Evolutionary conservation across 306 rosid species (phyloP), one percentile per base, ranked within the genome.

Genomic region (Purshia tridentata): DNA sequence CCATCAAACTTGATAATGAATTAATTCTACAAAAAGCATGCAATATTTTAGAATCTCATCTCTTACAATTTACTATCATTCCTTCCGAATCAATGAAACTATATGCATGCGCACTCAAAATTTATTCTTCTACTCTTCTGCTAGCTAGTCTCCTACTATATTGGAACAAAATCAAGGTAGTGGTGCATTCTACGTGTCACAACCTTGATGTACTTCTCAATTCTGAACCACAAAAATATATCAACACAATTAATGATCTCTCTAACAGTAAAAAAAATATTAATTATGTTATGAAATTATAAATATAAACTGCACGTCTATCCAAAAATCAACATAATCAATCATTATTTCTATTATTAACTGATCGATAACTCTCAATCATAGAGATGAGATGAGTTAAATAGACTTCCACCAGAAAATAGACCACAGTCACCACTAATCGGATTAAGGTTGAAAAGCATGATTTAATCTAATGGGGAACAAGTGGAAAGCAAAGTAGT

Each of bases 401-500:
- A 35, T 8, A 18, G 45, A 57, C 42, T 18, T 56, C 68, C 56
- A 39, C 52, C 66, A 58, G 51, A 40, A 59, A 72, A 59, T 64
- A 16, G 55, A 73, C 41, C n/a, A 16, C n/a, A 59, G 39, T 14
- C 12, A 18, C 56, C 16, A 58, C 53, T 60, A 9, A 14, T 22
- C 29, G 13, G 50, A 45, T 35, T 47, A 23, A 57, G 65, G 37
- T 14, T 13, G 70, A 78, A 40, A 10, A 23, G 18, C 19, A 70
- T 50, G 59, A 55, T 65, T 75, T 70, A 39, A 5, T 39, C 61
- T 1, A 77, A 76, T 72, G 72, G 77, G 68, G 65, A 67, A 72
- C 81, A 67, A 72, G 78, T 76, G 76, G 85, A 77, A 81, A 63
- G 72, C 64, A 40, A 48, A 48, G 44, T 49, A 69, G 79, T 37